phyloP scores from a whole-genome alignment of 108 stramenopile genomes.

The Nitzschia sp. region DNA sequence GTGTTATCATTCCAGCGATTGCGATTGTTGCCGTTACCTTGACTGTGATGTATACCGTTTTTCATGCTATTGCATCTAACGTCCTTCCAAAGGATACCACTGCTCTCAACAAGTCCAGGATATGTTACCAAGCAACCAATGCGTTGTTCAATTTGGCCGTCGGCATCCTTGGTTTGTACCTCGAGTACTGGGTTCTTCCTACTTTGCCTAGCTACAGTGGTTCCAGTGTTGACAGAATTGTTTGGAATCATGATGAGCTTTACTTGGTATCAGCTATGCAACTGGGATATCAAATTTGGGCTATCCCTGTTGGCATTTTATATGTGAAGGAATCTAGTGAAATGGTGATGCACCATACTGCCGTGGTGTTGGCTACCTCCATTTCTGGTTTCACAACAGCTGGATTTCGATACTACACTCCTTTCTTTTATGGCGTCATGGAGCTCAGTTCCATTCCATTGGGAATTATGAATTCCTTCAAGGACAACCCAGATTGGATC shows the following conservation, averaged over 20 bases:
- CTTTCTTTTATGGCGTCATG: slow-evolving; percentile 70
- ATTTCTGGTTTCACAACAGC: slow-evolving; percentile 41
- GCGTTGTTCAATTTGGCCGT: slow-evolving; percentile 50
- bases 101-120: slow-evolving; percentile 7
- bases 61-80: not conserved
- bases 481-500: slow-evolving; percentile 22
- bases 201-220: slow-evolving; percentile 15
- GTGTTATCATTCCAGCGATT: slow-evolving; percentile 16
- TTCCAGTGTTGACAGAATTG: slow-evolving; percentile 37
- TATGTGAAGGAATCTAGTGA: slow-evolving; percentile 48
- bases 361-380: slow-evolving; percentile 50
- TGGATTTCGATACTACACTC: slow-evolving; percentile 68
- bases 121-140: slow-evolving; percentile 61
- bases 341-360: slow-evolving; percentile 74
- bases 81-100: slow-evolving; percentile 10
- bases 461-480: slow-evolving; percentile 49
- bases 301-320: slow-evolving; percentile 57
- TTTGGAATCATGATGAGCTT: slow-evolving; percentile 37
- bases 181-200: slow-evolving; percentile 30
- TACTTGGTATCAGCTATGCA: slow-evolving; percentile 54
- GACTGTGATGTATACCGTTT: slow-evolving; percentile 9
- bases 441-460: slow-evolving; percentile 65
- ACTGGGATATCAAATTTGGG: slow-evolving; percentile 76
- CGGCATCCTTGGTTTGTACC: slow-evolving; percentile 52
- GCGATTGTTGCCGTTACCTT: slow-evolving; percentile 13